These are phyloP conservation scores for Agaricales sp. DNA, from an alignment of 1,284 basidiomycete species.

Conservation along the genomic window DNA sequence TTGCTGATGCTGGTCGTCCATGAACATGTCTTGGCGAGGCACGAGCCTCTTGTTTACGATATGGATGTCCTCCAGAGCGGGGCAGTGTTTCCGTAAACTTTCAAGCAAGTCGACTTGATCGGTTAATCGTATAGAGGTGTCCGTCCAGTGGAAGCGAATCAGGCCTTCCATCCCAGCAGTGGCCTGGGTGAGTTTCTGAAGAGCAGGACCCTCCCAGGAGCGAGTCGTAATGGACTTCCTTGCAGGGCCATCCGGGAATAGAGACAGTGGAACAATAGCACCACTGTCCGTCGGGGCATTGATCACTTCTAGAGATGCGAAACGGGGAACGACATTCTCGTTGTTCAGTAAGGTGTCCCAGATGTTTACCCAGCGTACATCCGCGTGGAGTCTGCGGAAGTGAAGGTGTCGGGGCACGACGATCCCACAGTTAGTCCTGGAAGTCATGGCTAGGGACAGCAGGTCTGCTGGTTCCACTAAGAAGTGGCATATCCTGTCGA, in stretches of 20 bases:
- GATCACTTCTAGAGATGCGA: background rate
- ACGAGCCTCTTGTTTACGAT: background rate
- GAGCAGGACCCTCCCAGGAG: background rate
- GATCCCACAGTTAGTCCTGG: background rate
- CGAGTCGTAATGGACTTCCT: background rate
- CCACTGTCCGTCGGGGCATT: background rate
- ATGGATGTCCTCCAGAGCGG: background rate
- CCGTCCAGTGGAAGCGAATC: conserved; percentile 1
- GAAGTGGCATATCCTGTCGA: conserved; percentile 1
- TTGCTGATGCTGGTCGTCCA: background rate
- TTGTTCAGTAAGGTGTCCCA: background rate
- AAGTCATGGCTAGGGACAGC: background rate
- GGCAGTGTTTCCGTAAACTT: background rate
- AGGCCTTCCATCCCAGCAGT: background rate
- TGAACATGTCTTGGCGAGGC: conserved; percentile 2
- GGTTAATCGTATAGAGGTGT: background rate
- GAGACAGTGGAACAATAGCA: background rate
- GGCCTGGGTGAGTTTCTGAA: background rate
- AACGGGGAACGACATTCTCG: background rate
- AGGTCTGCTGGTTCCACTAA: background rate
- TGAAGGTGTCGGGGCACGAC: background rate
- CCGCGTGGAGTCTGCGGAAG: background rate
- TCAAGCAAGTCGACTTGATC: background rate
- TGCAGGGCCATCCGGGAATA: background rate
- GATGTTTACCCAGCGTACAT: background rate